Percentiles rank a stretch among this genome's conserved stretches.
These are phyloP conservation scores for Paulownia fortunei DNA, from an alignment of 257 asterid species.

Conservation along the genomic window DNA sequence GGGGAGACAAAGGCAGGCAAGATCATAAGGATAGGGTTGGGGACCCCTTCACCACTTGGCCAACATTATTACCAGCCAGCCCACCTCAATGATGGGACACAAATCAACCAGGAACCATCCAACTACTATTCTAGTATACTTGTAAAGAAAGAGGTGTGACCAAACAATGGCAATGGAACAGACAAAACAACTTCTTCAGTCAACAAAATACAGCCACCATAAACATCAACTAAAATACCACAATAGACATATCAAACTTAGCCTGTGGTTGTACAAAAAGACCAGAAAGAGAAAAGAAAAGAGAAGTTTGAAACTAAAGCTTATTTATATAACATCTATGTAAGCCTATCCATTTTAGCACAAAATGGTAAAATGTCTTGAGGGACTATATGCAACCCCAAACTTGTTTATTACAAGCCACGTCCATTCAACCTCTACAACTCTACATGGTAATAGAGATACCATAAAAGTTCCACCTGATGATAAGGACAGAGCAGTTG, in stretches of 20 bases:
- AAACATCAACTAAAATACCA: constrained; percentile 5
- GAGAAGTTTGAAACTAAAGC: constrained; percentile 22
- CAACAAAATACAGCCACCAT: constrained; percentile 47
- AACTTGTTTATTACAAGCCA: constrained; percentile 48
- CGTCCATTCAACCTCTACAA: constrained; percentile 29
- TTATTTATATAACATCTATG: constrained; percentile 40
- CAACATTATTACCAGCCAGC: constrained; percentile 15
- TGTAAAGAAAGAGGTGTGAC: constrained; percentile 13
- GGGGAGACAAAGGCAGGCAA: neutral
- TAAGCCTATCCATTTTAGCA: constrained; percentile 22
- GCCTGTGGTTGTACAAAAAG: constrained; percentile 32
- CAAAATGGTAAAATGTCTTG: constrained; percentile 36
- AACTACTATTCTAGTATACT: neutral
- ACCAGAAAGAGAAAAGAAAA: constrained; percentile 14
- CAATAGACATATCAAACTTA: constrained; percentile 15
- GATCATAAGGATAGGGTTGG: constrained; percentile 12
- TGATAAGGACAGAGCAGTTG: neutral
- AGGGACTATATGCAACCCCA: constrained; percentile 18
- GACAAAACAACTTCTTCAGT: constrained; percentile 24
- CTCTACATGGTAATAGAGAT: constrained; percentile 32
- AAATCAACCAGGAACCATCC: constrained; percentile 33
- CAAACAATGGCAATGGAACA: constrained; percentile 1
- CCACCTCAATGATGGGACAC: constrained; percentile 10
- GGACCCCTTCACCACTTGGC: constrained; percentile 32
- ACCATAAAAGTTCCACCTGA: constrained; percentile 29